Conservation (phyloP, 2,329 filamentous ascomycete species). For the Lachnellula cervina region DNA sequence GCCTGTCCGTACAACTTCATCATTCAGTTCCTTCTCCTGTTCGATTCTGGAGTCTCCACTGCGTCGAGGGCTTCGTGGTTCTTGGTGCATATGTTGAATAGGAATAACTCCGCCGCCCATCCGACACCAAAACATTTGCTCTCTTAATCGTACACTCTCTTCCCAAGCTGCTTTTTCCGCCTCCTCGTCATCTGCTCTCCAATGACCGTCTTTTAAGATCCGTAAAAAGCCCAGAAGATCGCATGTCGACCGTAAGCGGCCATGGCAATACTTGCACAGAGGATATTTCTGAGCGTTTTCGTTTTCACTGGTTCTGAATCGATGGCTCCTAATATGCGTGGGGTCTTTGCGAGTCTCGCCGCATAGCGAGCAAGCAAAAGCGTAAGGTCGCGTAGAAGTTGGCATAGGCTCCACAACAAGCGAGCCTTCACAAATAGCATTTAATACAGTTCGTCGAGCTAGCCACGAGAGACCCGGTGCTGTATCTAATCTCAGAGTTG, state of each 20-base stretch:
- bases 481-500: constrained; percentile 81
- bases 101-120: constrained; percentile 90
- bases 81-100: constrained; percentile 19
- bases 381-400: constrained; percentile 42
- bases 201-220: constrained; percentile 88
- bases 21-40: constrained; percentile 26
- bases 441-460: constrained; percentile 77
- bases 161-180: constrained; percentile 90
- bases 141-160: constrained; percentile 80
- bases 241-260: constrained; percentile 78
- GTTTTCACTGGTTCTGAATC: constrained; percentile 83
- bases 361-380: constrained; percentile 68
- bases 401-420: constrained; percentile 87
- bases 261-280: constrained; percentile 82
- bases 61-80: constrained; percentile 23
- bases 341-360: constrained; percentile 73
- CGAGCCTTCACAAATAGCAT: constrained; percentile 76
- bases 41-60: constrained; percentile 29
- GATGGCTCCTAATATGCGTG: constrained; percentile 70
- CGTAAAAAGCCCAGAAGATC: constrained; percentile 89
- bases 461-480: constrained; percentile 93
- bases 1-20: constrained; percentile 27
- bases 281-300: constrained; percentile 86
- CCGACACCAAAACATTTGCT: constrained; percentile 96
- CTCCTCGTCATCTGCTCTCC: constrained; percentile 76